phyloP scores from a whole-genome alignment of 1,139 yeast species.

The Yamadazyma sp. region DNA sequence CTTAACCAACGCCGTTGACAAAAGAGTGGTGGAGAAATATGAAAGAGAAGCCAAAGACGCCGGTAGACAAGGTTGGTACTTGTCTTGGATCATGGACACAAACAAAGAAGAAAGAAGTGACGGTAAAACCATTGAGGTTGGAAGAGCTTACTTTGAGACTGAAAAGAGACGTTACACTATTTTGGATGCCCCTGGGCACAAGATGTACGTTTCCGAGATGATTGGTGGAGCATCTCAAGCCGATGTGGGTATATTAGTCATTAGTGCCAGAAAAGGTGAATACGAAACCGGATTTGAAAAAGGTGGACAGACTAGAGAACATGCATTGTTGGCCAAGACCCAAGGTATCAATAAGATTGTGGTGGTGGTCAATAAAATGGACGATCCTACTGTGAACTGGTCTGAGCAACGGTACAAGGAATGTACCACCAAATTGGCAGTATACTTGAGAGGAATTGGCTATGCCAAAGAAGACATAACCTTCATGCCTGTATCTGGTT shows the following conservation, averaged over 20 bases:
- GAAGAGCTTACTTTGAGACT: conserved; percentile 95
- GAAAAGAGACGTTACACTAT: conserved; percentile 97
- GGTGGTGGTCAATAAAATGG: conserved; percentile 98
- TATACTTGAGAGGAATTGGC: conserved; percentile 86
- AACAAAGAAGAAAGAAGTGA: conserved; percentile 97
- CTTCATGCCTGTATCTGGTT: conserved; percentile 97
- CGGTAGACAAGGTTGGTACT: conserved; percentile 99
- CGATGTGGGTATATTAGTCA: conserved; percentile 94
- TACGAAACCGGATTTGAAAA: conserved; percentile 99
- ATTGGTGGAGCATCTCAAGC: conserved; percentile 99
- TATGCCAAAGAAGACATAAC: conserved; percentile 81
- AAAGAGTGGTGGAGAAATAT: conserved; percentile 97
- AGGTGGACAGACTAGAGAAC: conserved; percentile 99
- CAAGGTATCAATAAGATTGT: conserved; percentile 94
- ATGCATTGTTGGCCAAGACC: conserved; percentile 94
- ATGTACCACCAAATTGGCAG: conserved; percentile 79
- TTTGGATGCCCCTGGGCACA: conserved; percentile 99
- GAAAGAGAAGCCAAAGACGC: conserved; percentile 99
- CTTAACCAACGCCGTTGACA: conserved; percentile 95
- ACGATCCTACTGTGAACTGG: conserved; percentile 96
- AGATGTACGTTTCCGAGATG: conserved; percentile 98
- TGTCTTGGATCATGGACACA: conserved; percentile 99
- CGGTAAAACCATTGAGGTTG: conserved; percentile 99
- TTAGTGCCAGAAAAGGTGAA: conserved; percentile 98
- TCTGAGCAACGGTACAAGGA: conserved; percentile 94